Conservation (phyloP, 2,329 filamentous ascomycete species). For the Aspergillus brunneoviolaceus region DNA sequence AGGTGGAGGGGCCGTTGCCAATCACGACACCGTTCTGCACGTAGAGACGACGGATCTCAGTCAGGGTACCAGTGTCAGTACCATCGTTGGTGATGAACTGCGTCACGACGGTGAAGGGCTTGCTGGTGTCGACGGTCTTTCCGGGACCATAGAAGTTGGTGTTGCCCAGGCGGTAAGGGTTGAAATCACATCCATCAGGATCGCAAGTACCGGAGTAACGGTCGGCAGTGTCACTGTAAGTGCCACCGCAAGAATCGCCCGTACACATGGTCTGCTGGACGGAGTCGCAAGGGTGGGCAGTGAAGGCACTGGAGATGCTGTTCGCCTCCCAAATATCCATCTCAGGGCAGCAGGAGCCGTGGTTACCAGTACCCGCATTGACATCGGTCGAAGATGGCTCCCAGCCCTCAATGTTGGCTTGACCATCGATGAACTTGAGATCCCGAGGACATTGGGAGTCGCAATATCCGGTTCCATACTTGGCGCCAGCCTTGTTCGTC, state of each 20-base stretch:
- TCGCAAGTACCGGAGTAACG: conserved; percentile 66
- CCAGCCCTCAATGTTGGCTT: conserved; percentile 59
- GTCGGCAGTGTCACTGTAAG: conserved; percentile 48
- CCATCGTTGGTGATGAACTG: conserved; percentile 59
- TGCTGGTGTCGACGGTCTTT: conserved; percentile 56
- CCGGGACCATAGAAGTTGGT: conserved; percentile 62
- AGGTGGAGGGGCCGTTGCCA: conserved; percentile 52
- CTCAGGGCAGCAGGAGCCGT: conserved; percentile 65
- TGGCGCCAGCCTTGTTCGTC: conserved; percentile 58
- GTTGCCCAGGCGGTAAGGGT: conserved; percentile 66
- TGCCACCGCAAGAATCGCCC: conserved; percentile 54
- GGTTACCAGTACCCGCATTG: conserved; percentile 54
- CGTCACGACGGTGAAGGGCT: conserved; percentile 65
- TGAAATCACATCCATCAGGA: conserved; percentile 70
- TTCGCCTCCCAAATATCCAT: conserved; percentile 74
- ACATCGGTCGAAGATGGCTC: conserved; percentile 52
- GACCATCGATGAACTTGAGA: conserved; percentile 46
- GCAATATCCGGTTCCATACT: conserved; percentile 64
- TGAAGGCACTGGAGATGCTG: conserved; percentile 62
- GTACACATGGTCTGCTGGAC: conserved; percentile 54
- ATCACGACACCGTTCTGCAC: conserved; percentile 62
- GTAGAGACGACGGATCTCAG: conserved; percentile 64
- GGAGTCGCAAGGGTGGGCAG: conserved; percentile 63
- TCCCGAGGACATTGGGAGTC: conserved; percentile 59
- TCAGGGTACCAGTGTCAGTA: conserved; percentile 55